Evolutionary conservation across 164 flowering plant species (phyloP), one percentile per base, ranked within the genome.

Genomic region (Berberis vulgaris): DNA sequence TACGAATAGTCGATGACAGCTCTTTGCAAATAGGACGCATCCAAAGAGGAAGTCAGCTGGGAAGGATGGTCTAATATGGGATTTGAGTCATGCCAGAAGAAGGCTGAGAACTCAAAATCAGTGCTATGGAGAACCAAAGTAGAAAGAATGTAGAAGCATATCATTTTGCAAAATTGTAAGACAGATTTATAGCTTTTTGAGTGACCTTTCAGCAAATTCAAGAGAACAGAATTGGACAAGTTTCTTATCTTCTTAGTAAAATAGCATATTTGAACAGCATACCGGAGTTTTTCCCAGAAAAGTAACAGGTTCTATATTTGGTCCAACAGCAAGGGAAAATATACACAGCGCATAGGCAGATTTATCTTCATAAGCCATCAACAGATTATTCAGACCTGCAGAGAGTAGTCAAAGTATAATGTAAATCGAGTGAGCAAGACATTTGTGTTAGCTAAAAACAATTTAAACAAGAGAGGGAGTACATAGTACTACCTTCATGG

Each of bases 361-460:
- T 75, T 91, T 91, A 69, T 91, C 99, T 52, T 91, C 99, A 73
- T 91, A 91, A 62, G 96, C 96, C 88, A 80, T 80, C 79, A 91
- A 65, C 61, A 94, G 58, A 79, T 91, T 94, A 77, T 94, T 87
- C 65, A 94, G 77, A 75, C 98, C 98, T 92, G 70, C 11, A 68
- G 71, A 55, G 46, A n/a, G 42, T 59, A 8, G 46, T 5, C 56
- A 50, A 61, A 12, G 60, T 45, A 67, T 49, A 52, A 12, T 40
- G 9, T 12, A 56, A 40, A 4, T 4, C 67, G 47, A 49, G 45
- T 41, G 41, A 53, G 49, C 8, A 65, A 43, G 54, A 64, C 26
- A 58, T n/a, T 5, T 52, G 2, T 53, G 41, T 7, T 42, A 26
- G 44, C 61, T 49, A 53, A 61, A 59, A 43, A 67, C 40, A 49